Percentiles rank a stretch among this genome's conserved stretches.
These are phyloP conservation scores for Euphrasia confusa DNA, from an alignment of 257 asterid species.

Conservation along the genomic window DNA sequence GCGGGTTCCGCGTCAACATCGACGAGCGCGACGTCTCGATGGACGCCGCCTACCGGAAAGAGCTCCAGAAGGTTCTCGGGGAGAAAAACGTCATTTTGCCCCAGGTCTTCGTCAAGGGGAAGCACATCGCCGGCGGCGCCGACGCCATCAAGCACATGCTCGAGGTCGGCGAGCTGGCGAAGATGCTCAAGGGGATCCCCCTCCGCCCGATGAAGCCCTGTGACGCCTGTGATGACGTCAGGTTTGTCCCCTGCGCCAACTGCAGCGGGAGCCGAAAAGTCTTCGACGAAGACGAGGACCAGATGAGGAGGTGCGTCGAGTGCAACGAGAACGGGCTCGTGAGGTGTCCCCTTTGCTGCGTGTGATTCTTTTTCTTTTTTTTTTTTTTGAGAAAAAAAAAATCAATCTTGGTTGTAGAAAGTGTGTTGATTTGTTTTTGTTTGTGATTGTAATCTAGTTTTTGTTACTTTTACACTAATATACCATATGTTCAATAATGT, in stretches of 20 bases:
- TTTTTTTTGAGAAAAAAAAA: too few species aligned
- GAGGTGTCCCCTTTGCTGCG: constrained; percentile 68
- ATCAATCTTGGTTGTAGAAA: background rate
- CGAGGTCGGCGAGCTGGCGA: constrained; percentile 44
- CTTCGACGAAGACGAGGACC: constrained; percentile 43
- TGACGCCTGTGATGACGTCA: constrained; percentile 45
- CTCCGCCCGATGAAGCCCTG: constrained; percentile 33
- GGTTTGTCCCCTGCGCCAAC: constrained; percentile 46
- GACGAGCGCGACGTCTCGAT: constrained; percentile 81
- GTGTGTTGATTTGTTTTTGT: too few species aligned
- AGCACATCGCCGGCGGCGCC: constrained; percentile 46
- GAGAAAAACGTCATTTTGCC: constrained; percentile 48
- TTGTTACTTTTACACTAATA: too few species aligned
- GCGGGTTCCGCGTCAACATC: constrained; percentile 49
- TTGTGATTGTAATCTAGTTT: too few species aligned
- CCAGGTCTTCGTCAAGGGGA: constrained; percentile 66
- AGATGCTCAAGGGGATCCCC: constrained; percentile 45
- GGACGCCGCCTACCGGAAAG: constrained; percentile 58
- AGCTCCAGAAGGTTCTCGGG: constrained; percentile 47
- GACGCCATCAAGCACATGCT: constrained; percentile 41
- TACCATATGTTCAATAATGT: background rate
- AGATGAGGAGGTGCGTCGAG: constrained; percentile 33
- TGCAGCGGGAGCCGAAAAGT: constrained; percentile 58
- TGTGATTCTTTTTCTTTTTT: background rate
- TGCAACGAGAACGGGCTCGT: constrained; percentile 89